Evolutionary conservation across 768 basidiomycete genomes (phyloP), one percentile per base, ranked within the genome.

Genomic region (Pholiota molesta): DNA sequence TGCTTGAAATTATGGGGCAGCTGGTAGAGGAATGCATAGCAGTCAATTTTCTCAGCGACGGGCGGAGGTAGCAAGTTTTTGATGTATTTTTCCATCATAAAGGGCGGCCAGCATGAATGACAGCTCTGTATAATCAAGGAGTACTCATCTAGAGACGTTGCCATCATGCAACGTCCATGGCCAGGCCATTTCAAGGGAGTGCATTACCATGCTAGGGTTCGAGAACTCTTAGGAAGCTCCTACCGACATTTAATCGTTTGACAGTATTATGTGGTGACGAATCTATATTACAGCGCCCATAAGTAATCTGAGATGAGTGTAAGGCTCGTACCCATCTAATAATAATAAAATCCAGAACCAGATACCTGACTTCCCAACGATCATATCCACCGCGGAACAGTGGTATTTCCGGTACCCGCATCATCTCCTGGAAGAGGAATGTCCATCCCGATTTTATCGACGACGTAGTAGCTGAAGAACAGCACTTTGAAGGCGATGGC

Each of bases 401-500:
- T 75, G 9, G 68, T 54, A 61, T 70, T 75, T 28, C 71, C 71
- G 23, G 72, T 54, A 14, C 68, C 70, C 0, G 75, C 66, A 62
- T 79, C 79, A 26, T 72, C 72, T n/a, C 80, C 81, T 6, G 80
- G 81, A 23, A 81, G 63, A 6, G 77, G 70, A 23, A 79, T 71
- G 68, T 81, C 81, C 6, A 66, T 69, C 10, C 80, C 81, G 55
- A 79, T 79, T 62, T 79, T 78, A 1, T 76, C 74, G 23, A 80
- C 63, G 37, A 83, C 77, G 61, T 84, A 84, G 68, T 86, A 85
- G 62, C 75, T 79, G 76, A 86, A 86, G 68, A 86, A 86, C n/a
- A 84, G 68, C 47, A 94, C 79, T 74, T 97, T 95, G 81, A 99
- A 92, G 8, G 89, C 85, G 44, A 99, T 78, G 0, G 95, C 94